phyloP scores from a whole-genome alignment of 2,329 filamentous ascomycete species.

The Neofusicoccum umdonicola region DNA sequence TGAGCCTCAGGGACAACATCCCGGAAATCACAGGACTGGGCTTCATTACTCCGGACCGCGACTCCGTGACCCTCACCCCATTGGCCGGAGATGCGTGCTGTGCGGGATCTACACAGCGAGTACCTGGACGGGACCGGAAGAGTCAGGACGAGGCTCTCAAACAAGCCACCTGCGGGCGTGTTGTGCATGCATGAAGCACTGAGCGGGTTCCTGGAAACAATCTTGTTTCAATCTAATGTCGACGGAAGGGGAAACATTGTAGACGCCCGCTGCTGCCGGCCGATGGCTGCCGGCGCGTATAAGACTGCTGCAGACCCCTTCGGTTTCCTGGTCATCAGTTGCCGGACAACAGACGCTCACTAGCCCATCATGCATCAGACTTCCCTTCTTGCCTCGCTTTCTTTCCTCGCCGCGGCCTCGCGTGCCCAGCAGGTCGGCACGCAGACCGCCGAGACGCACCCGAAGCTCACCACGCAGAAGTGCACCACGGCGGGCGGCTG shows the following conservation, averaged over 20 bases:
- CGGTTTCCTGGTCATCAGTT: background rate
- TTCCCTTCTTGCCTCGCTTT: slow-evolving; percentile 40
- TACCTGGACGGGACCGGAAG: background rate
- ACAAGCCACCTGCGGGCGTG: background rate
- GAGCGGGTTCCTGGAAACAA: background rate
- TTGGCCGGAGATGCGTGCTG: background rate
- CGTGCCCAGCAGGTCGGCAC: slow-evolving; percentile 44
- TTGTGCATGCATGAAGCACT: slow-evolving; percentile 9
- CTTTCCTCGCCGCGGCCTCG: slow-evolving; percentile 36
- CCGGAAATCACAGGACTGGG: slow-evolving; percentile 13
- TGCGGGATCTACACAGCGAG: slow-evolving; percentile 1
- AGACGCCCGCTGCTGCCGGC: background rate
- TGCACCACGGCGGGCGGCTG: slow-evolving; percentile 43
- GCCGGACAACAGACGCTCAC: slow-evolving; percentile 6
- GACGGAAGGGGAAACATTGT: background rate
- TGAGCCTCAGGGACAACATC: slow-evolving; percentile 5
- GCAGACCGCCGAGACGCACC: slow-evolving; percentile 41
- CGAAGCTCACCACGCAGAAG: slow-evolving; percentile 38
- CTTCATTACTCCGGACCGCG: slow-evolving; percentile 3
- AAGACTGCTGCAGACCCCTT: background rate
- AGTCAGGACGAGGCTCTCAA: background rate
- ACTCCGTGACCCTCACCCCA: background rate
- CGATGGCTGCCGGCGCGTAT: background rate
- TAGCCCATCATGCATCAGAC: slow-evolving; percentile 37
- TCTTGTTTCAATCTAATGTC: background rate